These are phyloP conservation scores for Nectriaceae sp. DNA, from an alignment of 2,329 filamentous ascomycete species.

Conservation along the genomic window DNA sequence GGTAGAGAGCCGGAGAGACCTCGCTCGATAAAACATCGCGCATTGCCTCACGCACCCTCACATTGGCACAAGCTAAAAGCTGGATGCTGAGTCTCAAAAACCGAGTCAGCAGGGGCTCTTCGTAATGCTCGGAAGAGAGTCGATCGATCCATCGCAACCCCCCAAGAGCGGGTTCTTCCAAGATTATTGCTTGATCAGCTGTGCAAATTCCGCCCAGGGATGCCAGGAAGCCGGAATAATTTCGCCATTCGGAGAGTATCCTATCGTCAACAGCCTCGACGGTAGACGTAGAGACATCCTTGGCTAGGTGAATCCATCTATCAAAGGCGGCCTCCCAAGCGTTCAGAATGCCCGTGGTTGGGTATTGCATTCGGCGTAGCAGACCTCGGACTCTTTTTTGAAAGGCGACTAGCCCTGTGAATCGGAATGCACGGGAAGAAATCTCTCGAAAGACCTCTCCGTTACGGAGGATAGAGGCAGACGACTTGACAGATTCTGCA, in stretches of 20 bases:
- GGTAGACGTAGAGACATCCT: slow-evolving; percentile 58
- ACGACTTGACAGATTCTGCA: slow-evolving; percentile 51
- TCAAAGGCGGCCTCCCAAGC: slow-evolving; percentile 69
- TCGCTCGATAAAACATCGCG: slow-evolving; percentile 68
- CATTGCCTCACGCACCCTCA: slow-evolving; percentile 66
- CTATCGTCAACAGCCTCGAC: slow-evolving; percentile 56
- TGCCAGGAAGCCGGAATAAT: slow-evolving; percentile 68
- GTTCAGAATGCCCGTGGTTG: slow-evolving; percentile 65
- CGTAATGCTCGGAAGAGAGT: slow-evolving; percentile 57
- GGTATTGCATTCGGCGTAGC: slow-evolving; percentile 60
- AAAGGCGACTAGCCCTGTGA: slow-evolving; percentile 70
- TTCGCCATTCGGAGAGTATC: slow-evolving; percentile 65
- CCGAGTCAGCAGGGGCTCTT: slow-evolving; percentile 60
- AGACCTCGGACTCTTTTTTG: slow-evolving; percentile 65
- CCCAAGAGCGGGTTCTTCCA: slow-evolving; percentile 60
- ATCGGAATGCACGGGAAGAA: slow-evolving; percentile 62
- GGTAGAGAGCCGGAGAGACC: slow-evolving; percentile 61
- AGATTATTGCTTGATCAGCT: slow-evolving; percentile 55
- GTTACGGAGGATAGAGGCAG: slow-evolving; percentile 59
- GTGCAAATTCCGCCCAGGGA: slow-evolving; percentile 68
- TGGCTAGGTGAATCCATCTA: slow-evolving; percentile 64
- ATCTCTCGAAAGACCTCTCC: slow-evolving; percentile 63
- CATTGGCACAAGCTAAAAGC: slow-evolving; percentile 63
- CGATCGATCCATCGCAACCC: slow-evolving; percentile 67
- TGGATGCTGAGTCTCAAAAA: slow-evolving; percentile 67